A percentile compares a stretch with the other conserved stretches of the same genome.
Conservation (phyloP, 768 basidiomycete genomes). For the Lentinula edodes region DNA sequence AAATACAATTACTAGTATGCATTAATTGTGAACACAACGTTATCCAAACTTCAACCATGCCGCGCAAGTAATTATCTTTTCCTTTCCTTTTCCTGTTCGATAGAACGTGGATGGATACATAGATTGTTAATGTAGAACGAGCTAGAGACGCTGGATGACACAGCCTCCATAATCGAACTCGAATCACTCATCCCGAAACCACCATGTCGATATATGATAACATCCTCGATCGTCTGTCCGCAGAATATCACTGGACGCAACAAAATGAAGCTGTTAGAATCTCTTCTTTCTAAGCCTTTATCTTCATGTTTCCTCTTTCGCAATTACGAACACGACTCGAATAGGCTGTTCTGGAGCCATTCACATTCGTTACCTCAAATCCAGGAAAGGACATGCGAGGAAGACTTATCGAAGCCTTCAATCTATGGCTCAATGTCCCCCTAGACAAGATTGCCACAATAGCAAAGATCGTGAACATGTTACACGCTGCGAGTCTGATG, state of each 20-base stretch:
- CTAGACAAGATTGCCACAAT: slow-evolving; percentile 66
- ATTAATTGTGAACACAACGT: too few relatives aligned
- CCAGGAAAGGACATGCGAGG: slow-evolving; percentile 93
- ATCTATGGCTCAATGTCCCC: slow-evolving; percentile 84
- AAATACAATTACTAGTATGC: too few relatives aligned
- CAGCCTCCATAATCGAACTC: slow-evolving; percentile 28
- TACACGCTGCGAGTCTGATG: slow-evolving; percentile 93
- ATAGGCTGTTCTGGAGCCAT: slow-evolving; percentile 76
- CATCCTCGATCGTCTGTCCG: slow-evolving; percentile 4
- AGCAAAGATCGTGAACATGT: slow-evolving; percentile 81
- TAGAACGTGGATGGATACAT: too few relatives aligned
- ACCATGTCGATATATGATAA: slow-evolving; percentile 4
- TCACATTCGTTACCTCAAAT: slow-evolving; percentile 72
- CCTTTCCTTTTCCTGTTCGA: too few relatives aligned
- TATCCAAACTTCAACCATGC: too few relatives aligned
- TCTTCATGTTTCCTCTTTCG: not conserved
- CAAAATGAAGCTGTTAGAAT: slow-evolving; percentile 4
- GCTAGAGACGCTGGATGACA: not conserved
- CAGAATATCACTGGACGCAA: slow-evolving; percentile 2
- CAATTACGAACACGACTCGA: not conserved
- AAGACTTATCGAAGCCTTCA: slow-evolving; percentile 89
- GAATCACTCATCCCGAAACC: not conserved
- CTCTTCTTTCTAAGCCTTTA: not conserved
- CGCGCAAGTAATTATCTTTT: too few relatives aligned
- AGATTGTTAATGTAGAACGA: too few relatives aligned